These are phyloP conservation scores for Fusarium euwallaceae DNA, from an alignment of 2,329 filamentous ascomycete genomes.

Conservation along the genomic window DNA sequence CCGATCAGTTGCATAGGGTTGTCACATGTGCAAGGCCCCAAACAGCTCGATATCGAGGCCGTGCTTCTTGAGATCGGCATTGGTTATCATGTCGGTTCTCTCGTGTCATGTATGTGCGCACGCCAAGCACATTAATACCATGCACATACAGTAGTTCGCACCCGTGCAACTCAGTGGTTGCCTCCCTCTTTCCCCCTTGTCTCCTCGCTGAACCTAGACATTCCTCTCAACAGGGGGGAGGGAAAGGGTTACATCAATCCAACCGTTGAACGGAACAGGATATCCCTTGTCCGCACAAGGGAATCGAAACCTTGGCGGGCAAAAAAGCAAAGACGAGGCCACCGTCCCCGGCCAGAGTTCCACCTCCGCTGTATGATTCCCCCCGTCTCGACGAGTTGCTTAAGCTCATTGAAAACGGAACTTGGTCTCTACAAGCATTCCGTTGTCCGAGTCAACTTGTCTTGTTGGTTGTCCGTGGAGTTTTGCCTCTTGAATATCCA, in stretches of 20 bases:
- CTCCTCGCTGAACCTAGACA: neutral
- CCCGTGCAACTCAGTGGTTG: neutral
- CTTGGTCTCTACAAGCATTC: constrained; percentile 20
- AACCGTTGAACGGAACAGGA: constrained; percentile 13
- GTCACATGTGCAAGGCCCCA: neutral
- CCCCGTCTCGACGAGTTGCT: constrained; percentile 4
- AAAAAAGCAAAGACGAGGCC: constrained; percentile 11
- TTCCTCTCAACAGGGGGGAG: neutral
- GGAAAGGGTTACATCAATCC: constrained; percentile 21
- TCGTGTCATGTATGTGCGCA: neutral
- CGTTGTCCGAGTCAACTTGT: constrained; percentile 17
- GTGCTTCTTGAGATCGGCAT: neutral
- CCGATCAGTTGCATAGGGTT: neutral
- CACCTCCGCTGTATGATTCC: constrained; percentile 7
- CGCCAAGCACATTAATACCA: neutral
- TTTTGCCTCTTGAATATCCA: neutral
- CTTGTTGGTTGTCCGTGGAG: constrained; percentile 9
- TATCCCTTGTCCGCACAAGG: constrained; percentile 4
- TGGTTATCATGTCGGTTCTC: neutral
- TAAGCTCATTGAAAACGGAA: constrained; percentile 4
- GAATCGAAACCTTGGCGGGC: constrained; percentile 7
- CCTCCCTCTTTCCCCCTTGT: neutral
- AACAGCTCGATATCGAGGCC: neutral
- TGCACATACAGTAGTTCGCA: neutral
- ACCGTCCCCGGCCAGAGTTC: constrained; percentile 9